Base-by-base conservation (phyloP, 2,329 filamentous ascomycete genomes). In the Pseudopithomyces maydicus region DNA sequence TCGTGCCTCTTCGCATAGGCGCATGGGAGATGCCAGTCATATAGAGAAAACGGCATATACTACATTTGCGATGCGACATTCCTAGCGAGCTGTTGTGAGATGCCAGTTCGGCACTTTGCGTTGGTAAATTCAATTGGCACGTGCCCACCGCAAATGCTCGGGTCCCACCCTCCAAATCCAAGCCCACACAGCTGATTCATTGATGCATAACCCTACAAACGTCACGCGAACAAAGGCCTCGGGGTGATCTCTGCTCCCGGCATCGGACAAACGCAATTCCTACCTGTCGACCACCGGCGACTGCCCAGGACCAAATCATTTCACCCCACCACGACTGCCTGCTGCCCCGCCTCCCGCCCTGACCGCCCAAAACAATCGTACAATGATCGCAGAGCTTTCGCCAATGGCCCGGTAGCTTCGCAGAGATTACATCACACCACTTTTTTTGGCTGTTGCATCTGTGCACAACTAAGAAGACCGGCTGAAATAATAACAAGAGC, bases 321-420 rank as follows among this genome's bases (percentile, higher is more conserved):
- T 49, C 35, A 44, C 52, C 51, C 51, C 56, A 23, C 42, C 53
- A 55, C 29, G 50, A 65, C 69, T 54, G 42, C 59, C 60, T 60
- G 62, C 53, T 69, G 67, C 68, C 69, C 71, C 71, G 67, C 70
- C 56, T 55, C 59, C 53, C 56, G 55, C 65, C 67, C 69, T 72
- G 71, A 75, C 72, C 72, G 68, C 72, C 66, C 64, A 66, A 64
- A 69, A 68, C 67, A 61, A 62, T 70, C 64, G 58, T 66, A 72
- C 62, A 56, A 74, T 74, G 72, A 70, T 73, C 66, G 62, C 64
- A 59, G 56, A 59, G 58, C 58, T 60, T 61, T 66, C 62, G 59
- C 66, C 63, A 67, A 73, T 69, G 68, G 66, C 62, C 62, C 72
- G 72, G 68, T 75, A 76, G 72, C 71, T 70, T 60, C 67, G 50